These are phyloP conservation scores for Allantophomopsis lycopodina DNA, from an alignment of 2,329 filamentous ascomycete genomes.

Conservation along the genomic window DNA sequence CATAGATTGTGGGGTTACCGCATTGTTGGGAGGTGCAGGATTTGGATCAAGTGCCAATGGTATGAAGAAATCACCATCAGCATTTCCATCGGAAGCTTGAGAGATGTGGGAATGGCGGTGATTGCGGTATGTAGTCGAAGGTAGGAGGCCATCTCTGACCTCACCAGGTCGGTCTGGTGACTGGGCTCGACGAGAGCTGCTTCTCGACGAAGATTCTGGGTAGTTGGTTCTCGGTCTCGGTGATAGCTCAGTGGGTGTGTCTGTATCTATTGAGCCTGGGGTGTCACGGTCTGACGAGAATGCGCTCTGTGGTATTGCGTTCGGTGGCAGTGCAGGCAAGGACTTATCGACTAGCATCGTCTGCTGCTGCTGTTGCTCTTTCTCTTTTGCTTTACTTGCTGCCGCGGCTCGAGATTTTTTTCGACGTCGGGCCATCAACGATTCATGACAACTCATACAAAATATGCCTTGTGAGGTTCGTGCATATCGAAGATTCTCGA, in stretches of 20 bases:
- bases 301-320: conserved; percentile 46
- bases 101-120: conserved; percentile 62
- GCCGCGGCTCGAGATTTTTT: conserved; percentile 68
- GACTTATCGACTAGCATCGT: conserved; percentile 79
- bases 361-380: conserved; percentile 43
- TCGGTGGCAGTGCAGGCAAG: conserved; percentile 77
- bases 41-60: conserved; percentile 63
- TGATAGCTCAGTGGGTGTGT: conserved; percentile 57
- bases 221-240: conserved; percentile 42
- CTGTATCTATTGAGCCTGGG: conserved; percentile 44
- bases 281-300: conserved; percentile 43
- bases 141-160: conserved; percentile 46
- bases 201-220: conserved; percentile 39
- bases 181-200: conserved; percentile 31
- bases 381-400: conserved; percentile 46
- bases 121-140: conserved; percentile 64
- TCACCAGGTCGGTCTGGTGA: conserved; percentile 39
- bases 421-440: conserved; percentile 79
- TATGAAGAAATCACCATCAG: conserved; percentile 56
- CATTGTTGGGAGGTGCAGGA: conserved; percentile 30
- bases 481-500: conserved; percentile 95
- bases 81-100: conserved; percentile 28
- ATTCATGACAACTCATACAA: conserved; percentile 98
- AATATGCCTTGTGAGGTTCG: conserved; percentile 97
- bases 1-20: conserved; percentile 37